These are phyloP conservation scores for Syzygium malaccense DNA, from an alignment of 441 rosid genomes.

Conservation along the genomic window DNA sequence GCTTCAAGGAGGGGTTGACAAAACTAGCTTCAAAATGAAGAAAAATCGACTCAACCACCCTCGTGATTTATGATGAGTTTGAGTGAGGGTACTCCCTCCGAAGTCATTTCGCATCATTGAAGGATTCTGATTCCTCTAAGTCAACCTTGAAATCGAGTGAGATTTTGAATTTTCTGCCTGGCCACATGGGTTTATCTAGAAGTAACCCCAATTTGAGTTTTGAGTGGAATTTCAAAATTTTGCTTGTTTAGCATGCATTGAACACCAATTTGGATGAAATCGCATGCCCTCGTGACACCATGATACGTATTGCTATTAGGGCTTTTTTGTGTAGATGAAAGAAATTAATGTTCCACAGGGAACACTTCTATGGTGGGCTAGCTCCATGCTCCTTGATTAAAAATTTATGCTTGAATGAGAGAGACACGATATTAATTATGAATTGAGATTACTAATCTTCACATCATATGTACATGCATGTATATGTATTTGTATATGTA, in stretches of 20 bases:
- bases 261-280: not conserved
- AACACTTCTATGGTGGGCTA: not conserved
- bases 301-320: not conserved
- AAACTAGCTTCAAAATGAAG: constrained; percentile 31
- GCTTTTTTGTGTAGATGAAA: not conserved
- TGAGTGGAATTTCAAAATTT: not conserved
- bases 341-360: not conserved
- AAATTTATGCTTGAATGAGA: not conserved
- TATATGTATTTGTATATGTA: not conserved
- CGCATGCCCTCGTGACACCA: not conserved
- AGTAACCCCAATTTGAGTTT: not conserved
- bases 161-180: constrained; percentile 33
- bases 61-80: not conserved
- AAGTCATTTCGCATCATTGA: constrained; percentile 16
- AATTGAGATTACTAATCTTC: not conserved
- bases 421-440: too few species aligned
- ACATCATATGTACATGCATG: not conserved
- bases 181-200: constrained; percentile 21
- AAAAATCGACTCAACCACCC: not conserved
- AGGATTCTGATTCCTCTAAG: constrained; percentile 8
- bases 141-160: constrained; percentile 60
- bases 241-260: not conserved
- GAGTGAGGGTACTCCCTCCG: constrained; percentile 4
- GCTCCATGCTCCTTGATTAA: not conserved
- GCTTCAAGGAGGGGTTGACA: constrained; percentile 36